These are phyloP conservation scores for Calocybe gangraenosa DNA, from an alignment of 768 basidiomycete species.

Conservation along the genomic window DNA sequence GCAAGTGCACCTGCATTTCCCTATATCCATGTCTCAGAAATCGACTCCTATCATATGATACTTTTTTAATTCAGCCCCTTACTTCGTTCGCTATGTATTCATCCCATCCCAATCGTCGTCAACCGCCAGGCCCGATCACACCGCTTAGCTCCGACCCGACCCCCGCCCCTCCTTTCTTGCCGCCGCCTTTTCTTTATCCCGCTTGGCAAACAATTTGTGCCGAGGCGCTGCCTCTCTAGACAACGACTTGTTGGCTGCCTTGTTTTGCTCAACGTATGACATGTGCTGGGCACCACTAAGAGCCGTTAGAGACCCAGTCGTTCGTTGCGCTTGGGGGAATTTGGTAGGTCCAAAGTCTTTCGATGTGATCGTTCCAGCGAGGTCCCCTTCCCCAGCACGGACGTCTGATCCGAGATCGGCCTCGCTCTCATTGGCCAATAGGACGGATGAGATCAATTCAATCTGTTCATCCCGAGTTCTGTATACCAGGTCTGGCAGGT, in stretches of 20 bases:
- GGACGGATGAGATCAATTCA: slow-evolving; percentile 89
- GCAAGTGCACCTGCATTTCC: no score
- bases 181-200: slow-evolving; percentile 69
- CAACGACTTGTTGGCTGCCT: slow-evolving; percentile 81
- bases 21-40: slow-evolving; percentile 12
- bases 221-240: slow-evolving; percentile 52
- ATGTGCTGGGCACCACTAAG: slow-evolving; percentile 88
- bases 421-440: slow-evolving; percentile 86
- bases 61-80: no score
- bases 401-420: slow-evolving; percentile 87
- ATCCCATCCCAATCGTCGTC: neutral
- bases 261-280: slow-evolving; percentile 92
- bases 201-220: slow-evolving; percentile 79
- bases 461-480: slow-evolving; percentile 90
- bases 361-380: slow-evolving; percentile 81
- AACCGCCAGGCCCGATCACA: slow-evolving; percentile 16
- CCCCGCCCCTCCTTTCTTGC: slow-evolving; percentile 40
- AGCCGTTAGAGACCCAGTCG: slow-evolving; percentile 76
- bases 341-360: slow-evolving; percentile 81
- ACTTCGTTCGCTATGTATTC: no score
- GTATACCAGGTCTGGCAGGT: slow-evolving; percentile 86
- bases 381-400: slow-evolving; percentile 76
- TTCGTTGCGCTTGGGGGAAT: slow-evolving; percentile 68
- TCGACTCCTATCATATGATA: slow-evolving; percentile 9
- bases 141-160: slow-evolving; percentile 19